Percentiles rank a stretch among this genome's conserved stretches.
phyloP scores from a whole-genome alignment of 441 rosid genomes.

The Syzygium malaccense region DNA sequence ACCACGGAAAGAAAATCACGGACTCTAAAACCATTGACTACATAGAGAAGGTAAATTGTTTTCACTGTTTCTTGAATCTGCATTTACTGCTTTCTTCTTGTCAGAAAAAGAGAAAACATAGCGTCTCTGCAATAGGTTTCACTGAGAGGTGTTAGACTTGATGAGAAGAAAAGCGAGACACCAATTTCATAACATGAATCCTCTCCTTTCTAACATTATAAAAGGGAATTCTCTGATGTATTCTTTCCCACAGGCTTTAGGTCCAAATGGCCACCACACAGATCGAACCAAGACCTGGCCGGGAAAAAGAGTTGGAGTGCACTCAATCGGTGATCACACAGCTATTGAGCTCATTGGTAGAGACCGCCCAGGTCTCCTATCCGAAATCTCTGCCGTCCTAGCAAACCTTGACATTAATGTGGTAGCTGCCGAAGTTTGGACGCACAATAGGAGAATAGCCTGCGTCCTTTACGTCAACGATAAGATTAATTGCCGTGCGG shows the following conservation, averaged over 20 bases:
- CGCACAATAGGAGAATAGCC: constrained; percentile 78
- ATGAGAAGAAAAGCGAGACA: background rate
- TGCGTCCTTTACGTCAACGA: constrained; percentile 77
- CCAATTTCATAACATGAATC: background rate
- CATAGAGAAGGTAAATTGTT: constrained; percentile 62
- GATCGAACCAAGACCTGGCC: constrained; percentile 43
- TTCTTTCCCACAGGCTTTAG: constrained; percentile 46
- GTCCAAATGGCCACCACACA: constrained; percentile 58
- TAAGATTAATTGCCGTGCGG: constrained; percentile 42
- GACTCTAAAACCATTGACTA: constrained; percentile 66
- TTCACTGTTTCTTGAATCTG: background rate
- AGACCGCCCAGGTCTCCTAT: constrained; percentile 87
- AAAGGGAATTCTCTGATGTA: background rate
- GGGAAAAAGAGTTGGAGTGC: constrained; percentile 71
- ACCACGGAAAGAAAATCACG: constrained; percentile 72
- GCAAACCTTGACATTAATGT: constrained; percentile 79
- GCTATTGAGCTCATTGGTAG: constrained; percentile 80
- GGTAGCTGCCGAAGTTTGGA: constrained; percentile 95
- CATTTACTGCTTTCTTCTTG: background rate
- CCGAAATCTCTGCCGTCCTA: constrained; percentile 77
- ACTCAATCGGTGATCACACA: constrained; percentile 71
- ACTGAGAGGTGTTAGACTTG: background rate
- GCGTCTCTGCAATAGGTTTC: background rate
- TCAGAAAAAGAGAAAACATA: background rate
- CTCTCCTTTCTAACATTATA: background rate